These are phyloP conservation scores for Chytriomyces sp. DNA, from an alignment of 192 early-diverging fungal species.

Conservation along the genomic window DNA sequence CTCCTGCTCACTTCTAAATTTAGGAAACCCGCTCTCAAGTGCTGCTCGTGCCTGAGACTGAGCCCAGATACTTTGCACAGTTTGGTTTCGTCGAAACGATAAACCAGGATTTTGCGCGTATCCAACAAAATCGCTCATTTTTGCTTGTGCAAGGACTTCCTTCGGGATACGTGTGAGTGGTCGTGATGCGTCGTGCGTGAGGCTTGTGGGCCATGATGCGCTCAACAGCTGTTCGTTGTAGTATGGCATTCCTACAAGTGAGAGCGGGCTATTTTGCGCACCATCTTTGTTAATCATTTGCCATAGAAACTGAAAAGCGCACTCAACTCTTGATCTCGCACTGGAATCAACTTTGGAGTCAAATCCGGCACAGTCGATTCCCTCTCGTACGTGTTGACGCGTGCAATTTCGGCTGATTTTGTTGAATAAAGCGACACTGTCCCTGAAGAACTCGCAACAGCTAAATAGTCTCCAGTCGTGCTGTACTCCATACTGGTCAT, in stretches of 20 bases:
- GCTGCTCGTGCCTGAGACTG: slow-evolving; percentile 25
- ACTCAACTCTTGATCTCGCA: slow-evolving; percentile 62
- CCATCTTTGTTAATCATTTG: too few relatives aligned
- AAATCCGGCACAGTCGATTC: slow-evolving; percentile 60
- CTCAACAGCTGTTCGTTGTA: slow-evolving; percentile 79
- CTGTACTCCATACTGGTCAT: slow-evolving; percentile 80
- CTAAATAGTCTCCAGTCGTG: slow-evolving; percentile 74
- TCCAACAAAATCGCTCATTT: slow-evolving; percentile 91
- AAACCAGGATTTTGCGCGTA: slow-evolving; percentile 88
- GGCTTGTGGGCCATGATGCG: slow-evolving; percentile 66
- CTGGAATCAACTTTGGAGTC: slow-evolving; percentile 45
- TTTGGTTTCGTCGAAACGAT: slow-evolving; percentile 72
- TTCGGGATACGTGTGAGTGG: slow-evolving; percentile 77
- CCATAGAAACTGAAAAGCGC: background rate
- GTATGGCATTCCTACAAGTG: slow-evolving; percentile 79
- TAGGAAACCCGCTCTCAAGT: slow-evolving; percentile 59
- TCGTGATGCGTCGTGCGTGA: slow-evolving; percentile 73
- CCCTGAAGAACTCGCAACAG: slow-evolving; percentile 79
- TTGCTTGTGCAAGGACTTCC: slow-evolving; percentile 76
- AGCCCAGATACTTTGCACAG: slow-evolving; percentile 4
- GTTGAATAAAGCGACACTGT: slow-evolving; percentile 81
- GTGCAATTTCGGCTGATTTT: slow-evolving; percentile 54
- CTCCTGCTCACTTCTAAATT: slow-evolving; percentile 82
- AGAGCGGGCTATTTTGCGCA: slow-evolving; percentile 59
- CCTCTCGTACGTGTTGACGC: slow-evolving; percentile 70